phyloP scores from a whole-genome alignment of 2,329 filamentous ascomycete genomes.

The Colletotrichum liriopes region DNA sequence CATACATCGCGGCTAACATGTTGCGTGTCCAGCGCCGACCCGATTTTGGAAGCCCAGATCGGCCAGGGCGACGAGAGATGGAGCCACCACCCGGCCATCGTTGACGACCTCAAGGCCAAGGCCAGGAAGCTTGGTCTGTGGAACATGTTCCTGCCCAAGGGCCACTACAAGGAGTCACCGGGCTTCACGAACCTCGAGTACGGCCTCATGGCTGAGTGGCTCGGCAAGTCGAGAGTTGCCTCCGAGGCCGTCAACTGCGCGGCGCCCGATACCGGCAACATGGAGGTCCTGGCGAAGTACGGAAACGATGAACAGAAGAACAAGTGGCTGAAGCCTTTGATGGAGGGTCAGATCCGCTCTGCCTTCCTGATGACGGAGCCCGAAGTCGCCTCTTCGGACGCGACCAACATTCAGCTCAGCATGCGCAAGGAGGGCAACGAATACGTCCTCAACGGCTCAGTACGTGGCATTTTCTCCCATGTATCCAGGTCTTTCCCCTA shows the following conservation, averaged over 20 bases:
- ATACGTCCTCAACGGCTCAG: constrained; percentile 91
- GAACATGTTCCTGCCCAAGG: constrained; percentile 98
- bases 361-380: constrained; percentile 97
- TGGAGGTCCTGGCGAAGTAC: constrained; percentile 95
- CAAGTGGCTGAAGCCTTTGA: constrained; percentile 84
- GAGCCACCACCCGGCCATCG: constrained; percentile 82
- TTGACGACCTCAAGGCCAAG: constrained; percentile 91
- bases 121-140: constrained; percentile 89
- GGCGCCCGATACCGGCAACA: constrained; percentile 94
- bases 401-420: constrained; percentile 89
- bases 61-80: constrained; percentile 84
- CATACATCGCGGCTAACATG: constrained; percentile 10
- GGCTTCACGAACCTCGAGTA: constrained; percentile 98
- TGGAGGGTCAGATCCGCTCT: constrained; percentile 88
- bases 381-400: constrained; percentile 89
- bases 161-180: constrained; percentile 94
- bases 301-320: constrained; percentile 89
- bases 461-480: constrained; percentile 56
- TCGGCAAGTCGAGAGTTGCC: constrained; percentile 88
- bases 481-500: background rate
- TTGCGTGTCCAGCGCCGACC: constrained; percentile 73
- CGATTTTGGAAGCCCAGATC: constrained; percentile 84
- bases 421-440: constrained; percentile 89
- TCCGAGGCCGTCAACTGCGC: constrained; percentile 92
- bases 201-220: constrained; percentile 95